phyloP scores from a whole-genome alignment of 148 eudicot species.

The Selenicereus undatus region DNA sequence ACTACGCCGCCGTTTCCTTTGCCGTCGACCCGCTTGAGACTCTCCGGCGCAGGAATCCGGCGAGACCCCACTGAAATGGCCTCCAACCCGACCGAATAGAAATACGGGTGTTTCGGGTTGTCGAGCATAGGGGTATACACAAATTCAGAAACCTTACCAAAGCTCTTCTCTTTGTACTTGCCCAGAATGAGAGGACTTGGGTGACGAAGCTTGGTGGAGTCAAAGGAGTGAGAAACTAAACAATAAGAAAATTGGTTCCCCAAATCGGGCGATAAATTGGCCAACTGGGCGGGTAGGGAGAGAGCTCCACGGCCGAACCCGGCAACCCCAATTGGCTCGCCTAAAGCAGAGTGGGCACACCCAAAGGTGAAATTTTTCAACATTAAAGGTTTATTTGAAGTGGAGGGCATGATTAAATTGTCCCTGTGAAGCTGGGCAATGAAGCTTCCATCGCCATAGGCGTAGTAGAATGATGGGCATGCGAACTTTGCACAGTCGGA shows the following conservation, averaged over 20 bases:
- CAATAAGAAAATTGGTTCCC: constrained; percentile 85
- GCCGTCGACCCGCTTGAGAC: constrained; percentile 40
- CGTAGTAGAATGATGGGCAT: constrained; percentile 79
- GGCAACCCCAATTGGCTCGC: constrained; percentile 86
- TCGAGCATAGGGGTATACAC: constrained; percentile 56
- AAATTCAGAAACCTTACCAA: background rate
- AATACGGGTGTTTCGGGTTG: constrained; percentile 66
- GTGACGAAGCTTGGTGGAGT: constrained; percentile 37
- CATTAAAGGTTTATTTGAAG: constrained; percentile 25
- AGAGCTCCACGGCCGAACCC: constrained; percentile 82
- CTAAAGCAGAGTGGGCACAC: constrained; percentile 68
- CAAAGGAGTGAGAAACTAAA: constrained; percentile 71
- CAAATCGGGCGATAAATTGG: constrained; percentile 46
- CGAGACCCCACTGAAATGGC: constrained; percentile 48
- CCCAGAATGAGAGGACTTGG: constrained; percentile 90
- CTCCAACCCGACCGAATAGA: constrained; percentile 66
- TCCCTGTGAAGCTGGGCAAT: constrained; percentile 52
- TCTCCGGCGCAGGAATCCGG: constrained; percentile 45
- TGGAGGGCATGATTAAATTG: constrained; percentile 41
- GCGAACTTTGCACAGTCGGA: constrained; percentile 43
- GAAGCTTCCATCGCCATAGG: constrained; percentile 87
- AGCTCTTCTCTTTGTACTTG: constrained; percentile 24
- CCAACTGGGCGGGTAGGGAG: constrained; percentile 81
- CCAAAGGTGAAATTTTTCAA: constrained; percentile 70
- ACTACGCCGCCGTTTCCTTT: constrained; percentile 80